Conservation (phyloP, 148 eudicot genomes). For the Persicaria maculosa region DNA sequence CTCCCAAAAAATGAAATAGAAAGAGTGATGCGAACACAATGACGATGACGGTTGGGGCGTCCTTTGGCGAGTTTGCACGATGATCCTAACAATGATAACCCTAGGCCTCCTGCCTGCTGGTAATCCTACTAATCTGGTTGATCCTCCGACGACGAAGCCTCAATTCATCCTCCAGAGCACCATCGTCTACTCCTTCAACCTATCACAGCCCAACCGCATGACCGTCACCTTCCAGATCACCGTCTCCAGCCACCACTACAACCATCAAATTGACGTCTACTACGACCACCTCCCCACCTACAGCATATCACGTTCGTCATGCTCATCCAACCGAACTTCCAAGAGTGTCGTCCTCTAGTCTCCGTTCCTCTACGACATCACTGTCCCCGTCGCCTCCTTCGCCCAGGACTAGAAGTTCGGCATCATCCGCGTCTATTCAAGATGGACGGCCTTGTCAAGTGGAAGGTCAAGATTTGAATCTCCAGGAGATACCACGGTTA, state of each 20-base stretch:
- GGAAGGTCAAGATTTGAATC: conserved; percentile 45
- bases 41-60: neutral
- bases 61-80: conserved; percentile 13
- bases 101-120: conserved; percentile 19
- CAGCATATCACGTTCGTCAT: conserved; percentile 20
- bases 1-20: conserved; percentile 1
- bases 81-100: conserved; percentile 14
- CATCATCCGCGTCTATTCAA: conserved; percentile 29
- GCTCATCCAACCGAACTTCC: neutral
- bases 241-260: conserved; percentile 37
- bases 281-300: conserved; percentile 37
- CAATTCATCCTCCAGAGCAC: conserved; percentile 26
- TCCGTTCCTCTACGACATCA: conserved; percentile 34
- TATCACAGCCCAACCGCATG: conserved; percentile 20
- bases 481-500: conserved; percentile 41
- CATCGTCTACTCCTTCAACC: conserved; percentile 30
- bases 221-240: conserved; percentile 40
- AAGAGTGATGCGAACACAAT: conserved; percentile 24
- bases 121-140: conserved; percentile 23
- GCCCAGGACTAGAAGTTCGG: conserved; percentile 30
- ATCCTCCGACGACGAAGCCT: conserved; percentile 24
- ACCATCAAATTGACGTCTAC: conserved; percentile 34
- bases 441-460: conserved; percentile 39
- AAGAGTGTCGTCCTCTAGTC: conserved; percentile 42
- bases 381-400: conserved; percentile 42